Conservation (phyloP, 306 rosid species). For the Abrus pulchellus region DNA sequence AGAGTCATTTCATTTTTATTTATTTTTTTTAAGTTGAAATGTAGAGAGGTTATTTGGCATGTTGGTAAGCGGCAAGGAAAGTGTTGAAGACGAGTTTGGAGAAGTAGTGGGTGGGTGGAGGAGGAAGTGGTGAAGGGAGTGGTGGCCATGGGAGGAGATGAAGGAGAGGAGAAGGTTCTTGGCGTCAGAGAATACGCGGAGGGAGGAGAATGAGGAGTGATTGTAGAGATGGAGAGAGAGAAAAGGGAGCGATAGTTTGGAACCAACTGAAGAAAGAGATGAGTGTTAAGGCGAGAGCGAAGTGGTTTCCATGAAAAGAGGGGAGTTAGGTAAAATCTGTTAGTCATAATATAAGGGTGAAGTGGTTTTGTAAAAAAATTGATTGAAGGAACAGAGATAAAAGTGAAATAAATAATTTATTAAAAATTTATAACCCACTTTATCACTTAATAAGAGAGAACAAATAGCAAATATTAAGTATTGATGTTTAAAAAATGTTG, state of each 20-base stretch:
- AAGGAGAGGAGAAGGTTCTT: conserved; percentile 70
- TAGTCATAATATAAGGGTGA: too few species aligned
- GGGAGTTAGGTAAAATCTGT: too few species aligned
- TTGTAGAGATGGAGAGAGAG: conserved; percentile 57
- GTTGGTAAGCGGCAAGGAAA: conserved; percentile 75
- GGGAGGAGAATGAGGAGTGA: conserved; percentile 76
- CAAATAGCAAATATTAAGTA: too few species aligned
- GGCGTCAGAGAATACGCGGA: conserved; percentile 67
- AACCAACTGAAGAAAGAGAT: conserved; percentile 71
- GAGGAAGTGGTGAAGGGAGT: conserved; percentile 63
- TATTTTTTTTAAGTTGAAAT: conserved; percentile 53
- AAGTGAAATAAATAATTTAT: too few species aligned
- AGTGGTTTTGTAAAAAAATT: too few species aligned
- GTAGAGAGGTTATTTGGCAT: conserved; percentile 62
- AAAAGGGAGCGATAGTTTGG: conserved; percentile 58
- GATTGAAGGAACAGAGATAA: too few species aligned
- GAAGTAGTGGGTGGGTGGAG: conserved; percentile 52
- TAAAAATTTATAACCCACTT: too few species aligned
- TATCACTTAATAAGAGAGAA: too few species aligned
- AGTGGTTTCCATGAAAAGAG: conserved; percentile 65
- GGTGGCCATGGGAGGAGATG: conserved; percentile 71
- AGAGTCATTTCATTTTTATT: conserved; percentile 69
- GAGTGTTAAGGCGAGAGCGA: conserved; percentile 53
- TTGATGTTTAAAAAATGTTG: too few species aligned
- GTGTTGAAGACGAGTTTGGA: conserved; percentile 67